Base-by-base conservation (phyloP, 2,329 filamentous ascomycete genomes). In the Septoria petroselini region DNA sequence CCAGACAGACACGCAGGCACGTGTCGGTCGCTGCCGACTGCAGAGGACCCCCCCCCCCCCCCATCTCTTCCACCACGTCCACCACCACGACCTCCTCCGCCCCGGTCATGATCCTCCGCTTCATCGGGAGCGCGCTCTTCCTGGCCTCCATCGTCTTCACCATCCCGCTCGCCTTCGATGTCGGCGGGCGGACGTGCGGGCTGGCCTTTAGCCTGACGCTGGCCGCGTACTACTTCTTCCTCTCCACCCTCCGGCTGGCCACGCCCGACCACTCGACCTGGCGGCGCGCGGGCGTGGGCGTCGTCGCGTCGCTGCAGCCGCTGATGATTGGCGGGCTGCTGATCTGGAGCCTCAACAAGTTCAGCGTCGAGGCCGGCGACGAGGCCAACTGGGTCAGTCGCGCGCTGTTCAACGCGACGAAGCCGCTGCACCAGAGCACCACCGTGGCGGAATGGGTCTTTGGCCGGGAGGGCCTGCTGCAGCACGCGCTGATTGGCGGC, bases 91-190 rank as follows among this genome's bases (percentile, higher is more conserved):
- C 48, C 37, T 33, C 40, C 39, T 45, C 49, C 19, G 33, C 49
- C 23, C 23, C 5, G 48, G 33, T 35, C 64, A 70, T 73, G 73
- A 72, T 70, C 61, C 65, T 68, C 64, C 65, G 74, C 67, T 72
- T 73, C 71, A 70, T 74, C 68, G 69, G 71, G 71, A 71, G 62
- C 68, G 69, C 64, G 65, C 70, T 71, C 73, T 97, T 96, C 74
- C 83, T 97, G 63, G 80, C 91, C 72, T 87, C 87, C 73, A 90
- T 96, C 70, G 84, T 97, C 67, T 86, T 97, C 68, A 95, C 90
- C 55, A 93, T 98, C 68, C 93, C 93, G 55, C 84, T 98, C 68
- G 88, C 91, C 65, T 97, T 97, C 75, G 93, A 98, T 81, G 91
- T 97, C 65, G 93, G 93, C 68, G 93, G 93, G 55, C 85, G 89